phyloP scores from a whole-genome alignment of 805 yeast species.

The Suhomyces kilbournensis region DNA sequence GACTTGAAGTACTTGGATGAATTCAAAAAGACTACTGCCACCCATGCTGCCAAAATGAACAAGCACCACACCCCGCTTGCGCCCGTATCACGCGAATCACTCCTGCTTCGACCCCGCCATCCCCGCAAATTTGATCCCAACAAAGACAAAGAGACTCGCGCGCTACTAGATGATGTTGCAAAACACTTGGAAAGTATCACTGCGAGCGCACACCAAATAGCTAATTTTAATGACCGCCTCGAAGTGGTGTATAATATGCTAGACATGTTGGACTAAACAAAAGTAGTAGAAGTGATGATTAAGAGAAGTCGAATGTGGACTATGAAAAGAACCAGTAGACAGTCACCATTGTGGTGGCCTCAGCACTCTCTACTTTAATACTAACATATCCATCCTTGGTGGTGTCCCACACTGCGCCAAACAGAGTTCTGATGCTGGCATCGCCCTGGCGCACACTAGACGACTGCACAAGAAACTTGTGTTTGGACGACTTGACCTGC shows the following conservation, averaged over 20 bases:
- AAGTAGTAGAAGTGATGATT: not conserved
- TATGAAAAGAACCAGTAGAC: not conserved
- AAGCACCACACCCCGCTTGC: not conserved
- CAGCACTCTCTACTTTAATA: constrained; percentile 20
- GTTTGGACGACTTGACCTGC: constrained; percentile 47
- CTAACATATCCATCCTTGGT: constrained; percentile 52
- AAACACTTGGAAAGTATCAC: constrained; percentile 14
- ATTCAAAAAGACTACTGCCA: constrained; percentile 22
- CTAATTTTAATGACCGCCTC: constrained; percentile 12
- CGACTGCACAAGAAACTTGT: constrained; percentile 52
- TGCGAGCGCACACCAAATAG: constrained; percentile 11
- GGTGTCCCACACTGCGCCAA: constrained; percentile 59
- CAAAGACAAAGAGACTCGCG: constrained; percentile 13
- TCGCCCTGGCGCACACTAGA: constrained; percentile 30
- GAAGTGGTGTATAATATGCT: constrained; percentile 14
- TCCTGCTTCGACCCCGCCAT: not conserved
- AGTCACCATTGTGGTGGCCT: constrained; percentile 2
- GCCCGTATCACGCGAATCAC: not conserved
- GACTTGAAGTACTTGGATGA: constrained; percentile 33
- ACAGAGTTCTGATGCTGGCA: constrained; percentile 28
- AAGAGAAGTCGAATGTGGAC: not conserved
- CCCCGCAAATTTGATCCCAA: constrained; percentile 8
- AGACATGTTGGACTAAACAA: constrained; percentile 7
- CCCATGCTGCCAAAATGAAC: constrained; percentile 3
- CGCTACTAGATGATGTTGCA: constrained; percentile 13